phyloP scores from a whole-genome alignment of 352 stramenopile species.

The Globisporangium cystogenes region DNA sequence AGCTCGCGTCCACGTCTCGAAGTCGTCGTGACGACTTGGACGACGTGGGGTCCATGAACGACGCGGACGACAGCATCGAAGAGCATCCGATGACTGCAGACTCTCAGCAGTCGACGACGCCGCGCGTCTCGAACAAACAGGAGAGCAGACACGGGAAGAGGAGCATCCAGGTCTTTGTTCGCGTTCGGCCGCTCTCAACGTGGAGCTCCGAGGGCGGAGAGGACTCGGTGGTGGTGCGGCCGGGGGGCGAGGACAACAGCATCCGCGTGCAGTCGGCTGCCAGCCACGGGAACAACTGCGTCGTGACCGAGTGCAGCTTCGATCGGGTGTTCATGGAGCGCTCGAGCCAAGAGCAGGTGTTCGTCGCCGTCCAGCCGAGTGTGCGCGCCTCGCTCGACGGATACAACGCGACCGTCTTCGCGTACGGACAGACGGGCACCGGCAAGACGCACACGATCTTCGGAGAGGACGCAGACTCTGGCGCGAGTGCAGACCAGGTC shows the following conservation, averaged over 20 bases:
- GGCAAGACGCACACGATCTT: slow-evolving; percentile 93
- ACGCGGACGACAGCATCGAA: neutral
- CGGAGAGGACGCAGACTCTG: slow-evolving; percentile 34
- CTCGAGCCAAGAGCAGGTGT: slow-evolving; percentile 77
- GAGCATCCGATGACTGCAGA: neutral
- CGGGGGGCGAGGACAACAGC: slow-evolving; percentile 18
- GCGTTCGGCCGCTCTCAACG: slow-evolving; percentile 40
- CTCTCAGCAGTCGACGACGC: neutral
- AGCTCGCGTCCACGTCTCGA: neutral
- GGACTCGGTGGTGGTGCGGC: slow-evolving; percentile 23
- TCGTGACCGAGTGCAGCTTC: slow-evolving; percentile 60
- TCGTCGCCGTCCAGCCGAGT: slow-evolving; percentile 53
- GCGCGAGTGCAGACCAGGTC: neutral
- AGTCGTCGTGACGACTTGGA: neutral
- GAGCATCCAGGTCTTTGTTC: slow-evolving; percentile 63
- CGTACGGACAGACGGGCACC: slow-evolving; percentile 88
- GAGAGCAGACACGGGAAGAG: slow-evolving; percentile 7
- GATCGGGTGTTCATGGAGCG: slow-evolving; percentile 63
- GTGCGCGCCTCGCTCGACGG: slow-evolving; percentile 67
- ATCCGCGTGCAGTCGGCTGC: slow-evolving; percentile 18
- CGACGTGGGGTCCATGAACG: neutral
- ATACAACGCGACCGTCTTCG: slow-evolving; percentile 90
- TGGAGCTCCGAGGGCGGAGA: slow-evolving; percentile 12
- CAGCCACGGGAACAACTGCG: slow-evolving; percentile 14
- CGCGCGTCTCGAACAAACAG: neutral